phyloP scores from a whole-genome alignment of 495 filamentous ascomycete species.

The Haplographium delicatum region DNA sequence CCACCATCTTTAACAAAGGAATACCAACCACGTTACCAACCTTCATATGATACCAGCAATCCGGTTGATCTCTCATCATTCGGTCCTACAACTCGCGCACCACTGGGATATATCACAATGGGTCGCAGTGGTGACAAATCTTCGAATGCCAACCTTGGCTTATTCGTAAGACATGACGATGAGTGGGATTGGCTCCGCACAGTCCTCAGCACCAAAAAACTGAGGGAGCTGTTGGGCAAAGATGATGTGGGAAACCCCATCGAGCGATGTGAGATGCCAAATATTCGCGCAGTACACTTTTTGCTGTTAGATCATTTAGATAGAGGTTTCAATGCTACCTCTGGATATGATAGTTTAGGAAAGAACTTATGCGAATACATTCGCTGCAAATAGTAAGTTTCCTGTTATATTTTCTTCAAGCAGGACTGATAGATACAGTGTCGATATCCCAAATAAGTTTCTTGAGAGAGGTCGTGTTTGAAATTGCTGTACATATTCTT shows the following conservation, averaged over 20 bases:
- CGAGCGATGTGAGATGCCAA: slow-evolving; percentile 40
- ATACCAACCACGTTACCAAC: slow-evolving; percentile 7
- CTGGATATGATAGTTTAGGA: slow-evolving; percentile 46
- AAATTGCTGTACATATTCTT: too few species aligned
- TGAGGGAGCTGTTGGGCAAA: slow-evolving; percentile 30
- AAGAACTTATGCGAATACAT: too few species aligned
- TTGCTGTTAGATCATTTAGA: slow-evolving; percentile 48
- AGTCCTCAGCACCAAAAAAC: slow-evolving; percentile 33
- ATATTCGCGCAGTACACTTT: slow-evolving; percentile 43
- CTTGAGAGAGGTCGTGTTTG: too few species aligned
- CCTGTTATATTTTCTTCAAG: too few species aligned
- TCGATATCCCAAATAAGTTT: too few species aligned
- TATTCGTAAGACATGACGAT: slow-evolving; percentile 44
- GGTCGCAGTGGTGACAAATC: slow-evolving; percentile 50
- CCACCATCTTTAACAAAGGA: slow-evolving; percentile 16
- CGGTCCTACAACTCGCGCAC: slow-evolving; percentile 21
- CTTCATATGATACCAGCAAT: slow-evolving; percentile 4
- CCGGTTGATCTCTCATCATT: slow-evolving; percentile 9
- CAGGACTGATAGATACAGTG: too few species aligned
- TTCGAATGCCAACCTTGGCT: slow-evolving; percentile 47
- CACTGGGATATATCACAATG: slow-evolving; percentile 27
- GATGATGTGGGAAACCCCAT: slow-evolving; percentile 38
- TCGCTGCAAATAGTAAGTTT: too few species aligned
- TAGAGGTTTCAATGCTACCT: slow-evolving; percentile 43
- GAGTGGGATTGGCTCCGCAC: slow-evolving; percentile 46